These are phyloP conservation scores for Prunus mume DNA, from an alignment of 306 rosid genomes.

Conservation along the genomic window DNA sequence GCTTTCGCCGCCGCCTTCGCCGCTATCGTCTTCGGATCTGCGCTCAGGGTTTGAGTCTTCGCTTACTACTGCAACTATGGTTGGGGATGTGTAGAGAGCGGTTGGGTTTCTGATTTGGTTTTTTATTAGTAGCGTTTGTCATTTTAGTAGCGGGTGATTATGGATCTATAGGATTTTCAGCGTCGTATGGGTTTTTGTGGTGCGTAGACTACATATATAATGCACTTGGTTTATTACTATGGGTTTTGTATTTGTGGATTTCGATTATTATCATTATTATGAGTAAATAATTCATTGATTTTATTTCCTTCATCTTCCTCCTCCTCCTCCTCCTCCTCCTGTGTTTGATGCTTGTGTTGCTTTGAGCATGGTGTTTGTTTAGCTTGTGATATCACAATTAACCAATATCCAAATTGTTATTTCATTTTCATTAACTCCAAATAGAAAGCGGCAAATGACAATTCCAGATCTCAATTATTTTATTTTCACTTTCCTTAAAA, in stretches of 20 bases:
- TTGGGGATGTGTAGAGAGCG: constrained; percentile 26
- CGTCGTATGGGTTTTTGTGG: background rate
- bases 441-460: background rate
- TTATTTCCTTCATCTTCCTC: background rate
- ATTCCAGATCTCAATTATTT: background rate
- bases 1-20: constrained; percentile 40
- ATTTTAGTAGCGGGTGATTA: background rate
- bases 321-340: background rate
- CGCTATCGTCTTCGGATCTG: constrained; percentile 71
- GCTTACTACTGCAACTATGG: background rate
- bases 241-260: constrained; percentile 12
- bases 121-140: constrained; percentile 1
- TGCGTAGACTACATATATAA: constrained; percentile 7
- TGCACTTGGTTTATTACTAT: constrained; percentile 15
- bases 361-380: background rate
- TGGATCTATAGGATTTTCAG: constrained; percentile 16
- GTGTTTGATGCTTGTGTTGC: background rate
- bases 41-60: constrained; percentile 48
- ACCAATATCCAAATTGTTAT: background rate
- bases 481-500: background rate
- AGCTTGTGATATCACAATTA: background rate
- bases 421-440: background rate
- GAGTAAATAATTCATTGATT: constrained; percentile 29
- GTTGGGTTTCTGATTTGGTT: constrained; percentile 19
- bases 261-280: background rate